These are phyloP conservation scores for Backusella liffmaniae DNA, from an alignment of 192 early-diverging fungal species.

Conservation along the genomic window DNA sequence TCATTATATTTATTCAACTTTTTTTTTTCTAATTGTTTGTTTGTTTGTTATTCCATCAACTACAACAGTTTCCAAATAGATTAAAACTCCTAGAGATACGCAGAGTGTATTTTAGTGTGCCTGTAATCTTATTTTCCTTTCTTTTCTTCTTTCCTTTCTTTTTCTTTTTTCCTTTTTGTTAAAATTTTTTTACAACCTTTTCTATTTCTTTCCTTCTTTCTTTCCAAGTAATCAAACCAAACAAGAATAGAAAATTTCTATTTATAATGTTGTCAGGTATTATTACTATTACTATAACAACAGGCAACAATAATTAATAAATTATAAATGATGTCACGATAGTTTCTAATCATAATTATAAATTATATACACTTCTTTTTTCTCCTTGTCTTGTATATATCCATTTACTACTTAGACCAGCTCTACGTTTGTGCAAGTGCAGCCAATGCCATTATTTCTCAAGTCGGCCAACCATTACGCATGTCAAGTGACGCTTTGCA, in stretches of 20 bases:
- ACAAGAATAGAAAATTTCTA: neutral
- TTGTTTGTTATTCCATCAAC: neutral
- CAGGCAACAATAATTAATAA: no score
- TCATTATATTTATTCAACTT: neutral
- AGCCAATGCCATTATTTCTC: slow-evolving; percentile 59
- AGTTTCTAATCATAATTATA: no score
- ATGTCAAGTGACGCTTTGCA: slow-evolving; percentile 56
- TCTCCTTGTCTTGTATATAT: neutral
- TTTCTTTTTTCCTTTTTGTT: neutral
- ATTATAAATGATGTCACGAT: no score
- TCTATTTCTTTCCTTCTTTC: neutral
- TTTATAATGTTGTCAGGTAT: neutral
- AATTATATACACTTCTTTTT: neutral
- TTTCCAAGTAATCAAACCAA: neutral
- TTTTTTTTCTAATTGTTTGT: neutral
- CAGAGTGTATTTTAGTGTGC: neutral
- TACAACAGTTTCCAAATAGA: neutral
- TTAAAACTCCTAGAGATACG: neutral
- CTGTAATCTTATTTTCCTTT: neutral
- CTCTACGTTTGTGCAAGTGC: slow-evolving; percentile 58
- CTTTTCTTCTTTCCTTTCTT: neutral
- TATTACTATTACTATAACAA: neutral
- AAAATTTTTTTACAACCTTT: no score
- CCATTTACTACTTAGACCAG: slow-evolving; percentile 28
- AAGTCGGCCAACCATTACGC: slow-evolving; percentile 45